Evolutionary conservation across 2,329 filamentous ascomycete species (phyloP), one percentile per base, ranked within the genome.

Genomic region (Myriosclerotinia curreyana): DNA sequence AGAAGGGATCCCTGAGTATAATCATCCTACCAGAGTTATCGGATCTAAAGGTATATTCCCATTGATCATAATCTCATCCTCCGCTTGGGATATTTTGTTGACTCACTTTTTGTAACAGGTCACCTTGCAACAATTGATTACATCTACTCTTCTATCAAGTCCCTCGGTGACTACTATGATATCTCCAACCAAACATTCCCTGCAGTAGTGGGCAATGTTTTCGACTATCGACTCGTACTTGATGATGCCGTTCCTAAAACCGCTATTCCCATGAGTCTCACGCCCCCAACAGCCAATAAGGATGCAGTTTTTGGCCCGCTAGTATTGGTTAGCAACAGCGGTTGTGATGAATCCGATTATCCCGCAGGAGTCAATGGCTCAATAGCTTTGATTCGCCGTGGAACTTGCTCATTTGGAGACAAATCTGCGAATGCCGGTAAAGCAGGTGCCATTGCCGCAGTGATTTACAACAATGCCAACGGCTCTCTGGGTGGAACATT

Each of bases 311-410:
- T 82, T 60, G 86, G 82, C 0, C 76, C 85, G 12, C 72, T 91
- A 4, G 79, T 87, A n/a, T 79, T 85, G 14, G 84, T 88, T 12
- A 75, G 77, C 12, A 86, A 86, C 71, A 75, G 85, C 6, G 90
- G 90, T 54, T 93, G 90, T 74, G 73, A 82, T 20, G 76, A 78
- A 6, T 78, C 80, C 2, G 88, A 93, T 75, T 93, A 85, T 73
- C 84, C 89, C 1, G 71, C 79, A 1, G 75, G 78, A 1, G 77
- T 88, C 5, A 74, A 78, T 12, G 88, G 86, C 58, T 85, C 84
- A 65, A 87, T 95, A 65, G 90, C 88, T 12, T 79, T 95, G 46
- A 82, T 95, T 68, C 79, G 81, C 38, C 86, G 91, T 63, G 91
- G 91, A 61, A 80, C 77, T 1, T 95, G 91, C 73, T 69, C 85